These are phyloP conservation scores for Boletus barrowsii DNA, from an alignment of 768 basidiomycete genomes.

Conservation along the genomic window DNA sequence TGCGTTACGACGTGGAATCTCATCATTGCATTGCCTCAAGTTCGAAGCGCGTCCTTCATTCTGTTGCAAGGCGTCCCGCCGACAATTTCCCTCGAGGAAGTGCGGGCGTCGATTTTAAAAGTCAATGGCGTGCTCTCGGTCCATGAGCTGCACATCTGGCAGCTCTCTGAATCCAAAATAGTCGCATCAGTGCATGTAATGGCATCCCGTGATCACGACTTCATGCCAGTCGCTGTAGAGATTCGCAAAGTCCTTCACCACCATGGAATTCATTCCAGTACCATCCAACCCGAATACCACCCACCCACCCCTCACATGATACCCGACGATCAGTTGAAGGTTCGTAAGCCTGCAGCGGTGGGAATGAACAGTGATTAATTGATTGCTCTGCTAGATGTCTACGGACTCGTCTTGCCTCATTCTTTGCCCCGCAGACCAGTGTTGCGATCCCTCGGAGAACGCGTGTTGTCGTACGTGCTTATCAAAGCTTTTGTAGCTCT, in stretches of 20 bases:
- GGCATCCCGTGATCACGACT: constrained; percentile 76
- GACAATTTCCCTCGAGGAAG: constrained; percentile 85
- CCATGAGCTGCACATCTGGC: constrained; percentile 97
- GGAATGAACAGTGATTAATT: neutral
- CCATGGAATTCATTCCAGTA: constrained; percentile 92
- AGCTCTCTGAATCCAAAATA: constrained; percentile 90
- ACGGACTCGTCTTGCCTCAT: constrained; percentile 65
- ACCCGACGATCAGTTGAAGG: constrained; percentile 51
- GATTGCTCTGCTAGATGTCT: constrained; percentile 37
- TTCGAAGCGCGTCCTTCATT: constrained; percentile 91
- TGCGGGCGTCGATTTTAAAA: constrained; percentile 73
- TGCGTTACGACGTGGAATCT: neutral
- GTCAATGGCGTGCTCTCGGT: constrained; percentile 82
- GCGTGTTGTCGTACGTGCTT: constrained; percentile 73
- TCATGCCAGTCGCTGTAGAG: constrained; percentile 84
- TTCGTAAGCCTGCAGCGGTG: constrained; percentile 23
- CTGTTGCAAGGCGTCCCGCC: constrained; percentile 92
- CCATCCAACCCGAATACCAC: constrained; percentile 88
- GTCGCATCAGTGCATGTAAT: constrained; percentile 96
- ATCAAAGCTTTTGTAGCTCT: neutral
- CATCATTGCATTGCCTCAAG: constrained; percentile 36
- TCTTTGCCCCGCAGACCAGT: constrained; percentile 64
- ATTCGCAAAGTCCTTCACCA: constrained; percentile 84
- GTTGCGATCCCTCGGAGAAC: constrained; percentile 65
- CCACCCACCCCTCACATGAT: constrained; percentile 30